Percentiles rank a stretch among this genome's conserved stretches.
These are phyloP conservation scores for Perkinsus olseni DNA, from an alignment of 169 alveolate species.

Conservation along the genomic window DNA sequence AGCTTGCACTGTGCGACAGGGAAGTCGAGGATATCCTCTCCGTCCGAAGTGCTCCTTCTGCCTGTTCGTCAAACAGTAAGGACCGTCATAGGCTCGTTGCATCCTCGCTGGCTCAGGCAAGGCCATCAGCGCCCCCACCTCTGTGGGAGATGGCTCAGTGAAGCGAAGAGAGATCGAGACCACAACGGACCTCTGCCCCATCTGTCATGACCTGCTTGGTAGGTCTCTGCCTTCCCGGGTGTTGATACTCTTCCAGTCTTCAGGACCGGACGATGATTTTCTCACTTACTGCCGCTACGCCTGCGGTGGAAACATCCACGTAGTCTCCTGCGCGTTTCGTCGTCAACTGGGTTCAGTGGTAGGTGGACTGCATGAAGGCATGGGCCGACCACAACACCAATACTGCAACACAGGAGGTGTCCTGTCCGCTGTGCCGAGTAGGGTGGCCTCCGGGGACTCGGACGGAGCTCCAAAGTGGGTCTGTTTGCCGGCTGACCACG, in stretches of 20 bases:
- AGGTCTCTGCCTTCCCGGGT: neutral
- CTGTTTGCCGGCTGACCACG: too few relatives aligned
- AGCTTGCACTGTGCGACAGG: neutral
- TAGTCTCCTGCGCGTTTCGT: neutral
- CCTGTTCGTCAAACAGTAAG: neutral
- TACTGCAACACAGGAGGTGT: neutral
- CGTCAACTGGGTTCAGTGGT: neutral
- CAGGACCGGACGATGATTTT: neutral
- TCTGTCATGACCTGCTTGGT: neutral
- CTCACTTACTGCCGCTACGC: neutral
- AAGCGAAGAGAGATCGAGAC: neutral
- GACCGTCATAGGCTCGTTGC: neutral
- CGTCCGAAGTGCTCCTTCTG: neutral
- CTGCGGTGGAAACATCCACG: neutral
- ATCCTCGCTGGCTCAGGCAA: too few relatives aligned
- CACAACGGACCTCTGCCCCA: neutral
- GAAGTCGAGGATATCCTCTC: neutral
- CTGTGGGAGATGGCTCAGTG: neutral
- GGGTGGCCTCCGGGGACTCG: neutral
- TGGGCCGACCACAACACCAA: neutral
- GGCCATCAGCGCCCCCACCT: neutral
- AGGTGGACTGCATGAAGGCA: neutral
- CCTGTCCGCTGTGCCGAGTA: neutral
- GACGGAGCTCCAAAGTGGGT: neutral
- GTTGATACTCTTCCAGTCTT: neutral